A percentile compares a stretch with the other conserved stretches of the same genome.
Conservation (phyloP, 306 rosid species). For the Dalbergia cultrata region DNA sequence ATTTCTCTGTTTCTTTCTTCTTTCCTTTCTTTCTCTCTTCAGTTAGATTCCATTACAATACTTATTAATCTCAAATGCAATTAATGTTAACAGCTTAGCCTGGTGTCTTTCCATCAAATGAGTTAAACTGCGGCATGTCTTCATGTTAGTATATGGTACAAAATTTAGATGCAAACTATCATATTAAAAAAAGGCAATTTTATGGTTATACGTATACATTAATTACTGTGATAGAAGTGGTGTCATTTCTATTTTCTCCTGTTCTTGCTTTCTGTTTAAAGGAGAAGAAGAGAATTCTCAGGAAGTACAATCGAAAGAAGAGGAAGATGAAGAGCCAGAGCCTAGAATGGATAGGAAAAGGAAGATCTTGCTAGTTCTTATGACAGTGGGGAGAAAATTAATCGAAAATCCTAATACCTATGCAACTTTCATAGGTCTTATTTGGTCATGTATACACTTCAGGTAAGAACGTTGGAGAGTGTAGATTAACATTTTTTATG, state of each 20-base stretch:
- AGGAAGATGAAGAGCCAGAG: conserved; percentile 60
- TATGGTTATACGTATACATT: conserved; percentile 1
- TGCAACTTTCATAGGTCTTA: conserved; percentile 82
- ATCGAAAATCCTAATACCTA: conserved; percentile 85
- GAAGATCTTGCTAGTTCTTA: conserved; percentile 65
- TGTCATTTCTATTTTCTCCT: conserved; percentile 29
- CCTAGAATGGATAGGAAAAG: conserved; percentile 50
- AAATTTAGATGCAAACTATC: conserved; percentile 1
- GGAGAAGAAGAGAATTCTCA: conserved; percentile 64
- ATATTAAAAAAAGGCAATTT: neutral
- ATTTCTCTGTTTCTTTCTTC: conserved; percentile 21
- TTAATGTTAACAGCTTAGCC: conserved; percentile 22
- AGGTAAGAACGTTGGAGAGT: conserved; percentile 53
- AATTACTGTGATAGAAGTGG: neutral
- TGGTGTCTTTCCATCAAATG: conserved; percentile 22
- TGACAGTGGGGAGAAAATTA: conserved; percentile 80
- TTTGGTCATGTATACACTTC: conserved; percentile 86
- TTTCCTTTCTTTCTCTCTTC: conserved; percentile 42
- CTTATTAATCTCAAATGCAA: conserved; percentile 33
- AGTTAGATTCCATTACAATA: conserved; percentile 37
- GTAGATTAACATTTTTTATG: neutral
- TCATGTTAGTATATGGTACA: conserved; percentile 20
- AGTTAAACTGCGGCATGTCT: neutral
- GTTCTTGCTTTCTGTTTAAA: conserved; percentile 49
- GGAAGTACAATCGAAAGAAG: conserved; percentile 74